A percentile compares a stretch with the other conserved stretches of the same genome.
Conservation (phyloP, 1,139 yeast species). For the Lodderomyces theae region DNA sequence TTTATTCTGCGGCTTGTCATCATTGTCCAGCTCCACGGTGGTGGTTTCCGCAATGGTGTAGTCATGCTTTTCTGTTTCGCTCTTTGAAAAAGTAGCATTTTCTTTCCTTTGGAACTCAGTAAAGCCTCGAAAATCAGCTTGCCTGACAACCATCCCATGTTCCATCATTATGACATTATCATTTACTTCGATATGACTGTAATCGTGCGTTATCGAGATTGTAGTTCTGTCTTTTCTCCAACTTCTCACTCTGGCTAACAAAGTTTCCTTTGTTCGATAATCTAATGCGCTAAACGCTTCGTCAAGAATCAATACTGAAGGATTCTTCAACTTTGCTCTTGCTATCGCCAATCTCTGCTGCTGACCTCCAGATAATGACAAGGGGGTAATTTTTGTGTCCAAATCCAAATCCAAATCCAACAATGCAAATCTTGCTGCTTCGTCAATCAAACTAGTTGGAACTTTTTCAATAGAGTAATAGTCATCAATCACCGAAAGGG, state of each 20-base stretch:
- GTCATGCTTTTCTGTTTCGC: slow-evolving; percentile 2
- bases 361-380: slow-evolving; percentile 88
- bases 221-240: slow-evolving; percentile 77
- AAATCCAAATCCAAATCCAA: slow-evolving; percentile 55
- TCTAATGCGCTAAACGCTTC: slow-evolving; percentile 87
- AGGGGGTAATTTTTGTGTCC: slow-evolving; percentile 48
- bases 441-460: slow-evolving; percentile 27
- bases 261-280: slow-evolving; percentile 35
- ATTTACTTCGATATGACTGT: slow-evolving; percentile 47
- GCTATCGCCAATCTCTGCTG: slow-evolving; percentile 80
- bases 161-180: slow-evolving; percentile 61
- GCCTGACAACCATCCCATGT: slow-evolving; percentile 46
- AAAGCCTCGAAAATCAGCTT: slow-evolving; percentile 10
- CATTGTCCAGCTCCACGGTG: background rate
- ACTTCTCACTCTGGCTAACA: slow-evolving; percentile 48
- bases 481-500: slow-evolving; percentile 37
- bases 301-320: slow-evolving; percentile 76
- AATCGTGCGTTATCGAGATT: slow-evolving; percentile 76
- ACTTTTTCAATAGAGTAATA: slow-evolving; percentile 22
- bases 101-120: background rate
- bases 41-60: background rate
- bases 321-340: slow-evolving; percentile 68
- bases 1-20: slow-evolving; percentile 5
- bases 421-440: slow-evolving; percentile 53
- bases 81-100: slow-evolving; percentile 1